These are phyloP conservation scores for Penicillium psychrosexuale DNA, from an alignment of 2,329 filamentous ascomycete species.

Conservation along the genomic window DNA sequence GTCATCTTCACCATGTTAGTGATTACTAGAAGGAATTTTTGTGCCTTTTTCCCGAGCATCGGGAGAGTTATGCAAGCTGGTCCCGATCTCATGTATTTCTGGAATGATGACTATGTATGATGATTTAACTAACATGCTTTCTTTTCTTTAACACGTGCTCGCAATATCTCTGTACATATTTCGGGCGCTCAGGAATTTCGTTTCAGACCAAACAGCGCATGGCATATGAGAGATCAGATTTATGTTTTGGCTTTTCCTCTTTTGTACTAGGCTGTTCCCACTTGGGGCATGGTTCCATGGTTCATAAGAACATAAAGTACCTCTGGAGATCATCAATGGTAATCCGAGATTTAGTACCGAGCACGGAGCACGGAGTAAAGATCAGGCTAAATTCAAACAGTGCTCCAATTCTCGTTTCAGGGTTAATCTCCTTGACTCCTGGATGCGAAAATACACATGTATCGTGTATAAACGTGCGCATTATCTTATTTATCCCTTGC, in stretches of 20 bases:
- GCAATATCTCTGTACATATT: conserved; percentile 14
- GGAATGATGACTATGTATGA: conserved; percentile 1
- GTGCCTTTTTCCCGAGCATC: background rate
- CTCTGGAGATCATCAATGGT: background rate
- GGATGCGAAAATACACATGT: background rate
- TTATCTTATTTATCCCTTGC: conserved; percentile 19
- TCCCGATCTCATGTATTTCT: background rate
- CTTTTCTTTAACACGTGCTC: background rate
- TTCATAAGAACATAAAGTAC: background rate
- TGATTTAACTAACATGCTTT: background rate
- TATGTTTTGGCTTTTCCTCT: conserved; percentile 6
- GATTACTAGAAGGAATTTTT: background rate
- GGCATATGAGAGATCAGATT: conserved; percentile 26
- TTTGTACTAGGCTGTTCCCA: conserved; percentile 3
- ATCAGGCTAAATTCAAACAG: background rate
- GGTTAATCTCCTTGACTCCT: background rate
- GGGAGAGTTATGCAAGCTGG: conserved; percentile 5
- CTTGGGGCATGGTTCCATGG: background rate
- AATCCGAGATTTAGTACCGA: background rate
- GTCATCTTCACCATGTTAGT: conserved; percentile 9
- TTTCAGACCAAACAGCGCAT: conserved; percentile 14
- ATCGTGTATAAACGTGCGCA: conserved; percentile 6
- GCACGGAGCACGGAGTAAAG: background rate
- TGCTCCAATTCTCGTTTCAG: background rate
- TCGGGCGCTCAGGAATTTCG: conserved; percentile 12